phyloP scores from a whole-genome alignment of 78 protist species.

The Pigoraptor vietnamica region DNA sequence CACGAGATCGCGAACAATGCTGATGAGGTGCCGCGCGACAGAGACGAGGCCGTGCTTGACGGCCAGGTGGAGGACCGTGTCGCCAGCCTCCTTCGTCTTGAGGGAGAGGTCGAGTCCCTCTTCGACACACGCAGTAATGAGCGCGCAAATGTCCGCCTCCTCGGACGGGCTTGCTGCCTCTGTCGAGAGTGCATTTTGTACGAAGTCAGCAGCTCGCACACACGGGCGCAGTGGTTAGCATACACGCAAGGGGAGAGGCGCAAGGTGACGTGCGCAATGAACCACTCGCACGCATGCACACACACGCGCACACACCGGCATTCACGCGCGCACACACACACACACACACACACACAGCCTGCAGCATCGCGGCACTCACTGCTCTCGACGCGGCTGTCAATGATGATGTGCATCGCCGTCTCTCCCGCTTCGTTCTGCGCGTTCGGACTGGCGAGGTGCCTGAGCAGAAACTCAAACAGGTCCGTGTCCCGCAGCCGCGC shows the following conservation, averaged over 20 bases:
- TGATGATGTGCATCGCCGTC: neutral
- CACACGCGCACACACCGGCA: neutral
- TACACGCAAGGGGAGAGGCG: too few species aligned
- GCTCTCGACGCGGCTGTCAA: neutral
- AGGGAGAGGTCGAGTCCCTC: neutral
- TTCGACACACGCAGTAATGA: neutral
- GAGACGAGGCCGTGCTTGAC: neutral
- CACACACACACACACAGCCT: neutral
- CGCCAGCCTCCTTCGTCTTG: neutral
- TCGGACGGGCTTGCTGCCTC: neutral
- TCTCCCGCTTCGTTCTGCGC: neutral
- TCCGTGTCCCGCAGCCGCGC: neutral
- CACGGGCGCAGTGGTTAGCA: too few species aligned
- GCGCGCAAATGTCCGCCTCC: neutral
- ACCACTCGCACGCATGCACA: too few species aligned
- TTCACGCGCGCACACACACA: neutral
- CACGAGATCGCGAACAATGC: neutral
- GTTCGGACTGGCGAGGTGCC: neutral
- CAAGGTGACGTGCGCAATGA: too few species aligned
- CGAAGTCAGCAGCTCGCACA: too few species aligned
- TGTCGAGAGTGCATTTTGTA: neutral
- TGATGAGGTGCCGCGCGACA: neutral
- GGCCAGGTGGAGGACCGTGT: neutral
- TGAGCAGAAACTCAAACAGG: neutral
- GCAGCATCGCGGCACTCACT: neutral